Conservation (phyloP, 1,284 basidiomycete species). For the Ustilago curta region DNA sequence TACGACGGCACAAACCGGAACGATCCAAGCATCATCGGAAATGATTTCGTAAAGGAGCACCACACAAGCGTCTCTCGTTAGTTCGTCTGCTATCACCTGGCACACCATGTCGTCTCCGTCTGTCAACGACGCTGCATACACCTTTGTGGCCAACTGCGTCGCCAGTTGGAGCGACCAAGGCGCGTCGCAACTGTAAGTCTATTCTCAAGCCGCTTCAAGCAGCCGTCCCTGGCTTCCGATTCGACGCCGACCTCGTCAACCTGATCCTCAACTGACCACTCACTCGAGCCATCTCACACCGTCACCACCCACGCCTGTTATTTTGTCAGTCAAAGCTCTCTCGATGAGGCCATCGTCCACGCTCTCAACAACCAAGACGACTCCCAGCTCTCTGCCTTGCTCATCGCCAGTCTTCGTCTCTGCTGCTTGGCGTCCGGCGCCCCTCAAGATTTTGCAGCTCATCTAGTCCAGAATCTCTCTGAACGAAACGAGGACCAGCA, state of each 20-base stretch:
- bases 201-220: background rate
- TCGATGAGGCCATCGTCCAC: slow-evolving; percentile 10
- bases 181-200: slow-evolving; percentile 42
- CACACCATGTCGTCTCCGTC: slow-evolving; percentile 11
- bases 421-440: slow-evolving; percentile 17
- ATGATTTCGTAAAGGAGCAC: slow-evolving; percentile 6
- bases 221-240: background rate
- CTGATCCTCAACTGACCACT: slow-evolving; percentile 16
- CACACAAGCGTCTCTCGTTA: background rate
- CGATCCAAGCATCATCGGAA: background rate
- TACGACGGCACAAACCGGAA: background rate
- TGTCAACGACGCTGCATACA: slow-evolving; percentile 14
- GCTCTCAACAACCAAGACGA: slow-evolving; percentile 3
- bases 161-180: slow-evolving; percentile 22
- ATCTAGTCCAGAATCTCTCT: background rate
- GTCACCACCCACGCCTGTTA: background rate
- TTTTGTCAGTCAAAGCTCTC: slow-evolving; percentile 15
- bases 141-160: slow-evolving; percentile 24
- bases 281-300: slow-evolving; percentile 9
- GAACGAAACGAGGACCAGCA: background rate
- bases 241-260: background rate
- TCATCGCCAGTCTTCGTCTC: slow-evolving; percentile 11
- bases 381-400: slow-evolving; percentile 10
- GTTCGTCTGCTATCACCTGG: background rate
- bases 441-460: slow-evolving; percentile 8